Evolutionary conservation across 352 stramenopile species (phyloP).

Genomic region (Pythium diclinum): DNA sequence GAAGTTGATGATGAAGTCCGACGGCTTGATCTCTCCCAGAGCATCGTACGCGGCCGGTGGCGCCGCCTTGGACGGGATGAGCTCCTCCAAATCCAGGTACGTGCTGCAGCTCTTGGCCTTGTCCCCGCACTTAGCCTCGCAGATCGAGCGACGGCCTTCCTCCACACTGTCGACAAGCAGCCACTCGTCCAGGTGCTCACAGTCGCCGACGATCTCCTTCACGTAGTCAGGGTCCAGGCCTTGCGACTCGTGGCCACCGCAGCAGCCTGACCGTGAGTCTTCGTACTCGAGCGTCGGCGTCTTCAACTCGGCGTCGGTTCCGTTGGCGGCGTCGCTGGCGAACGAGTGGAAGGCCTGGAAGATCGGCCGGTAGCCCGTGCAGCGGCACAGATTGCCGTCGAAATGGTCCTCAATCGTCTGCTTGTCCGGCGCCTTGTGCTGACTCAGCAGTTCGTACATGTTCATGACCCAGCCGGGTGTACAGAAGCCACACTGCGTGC

Average conservation of each 20-base stretch:
- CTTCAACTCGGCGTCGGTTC: no score
- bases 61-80: slow-evolving; percentile 20
- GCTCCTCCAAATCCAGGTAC: slow-evolving; percentile 38
- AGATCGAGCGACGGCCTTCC: slow-evolving; percentile 25
- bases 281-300: slow-evolving; percentile 16
- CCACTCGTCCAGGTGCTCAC: slow-evolving; percentile 34
- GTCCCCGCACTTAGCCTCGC: slow-evolving; percentile 26
- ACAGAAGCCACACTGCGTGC: slow-evolving; percentile 85
- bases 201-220: slow-evolving; percentile 18
- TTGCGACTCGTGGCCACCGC: neutral
- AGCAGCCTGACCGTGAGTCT: neutral
- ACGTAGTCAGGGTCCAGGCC: neutral
- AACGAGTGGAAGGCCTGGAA: slow-evolving; percentile 36
- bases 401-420: slow-evolving; percentile 72
- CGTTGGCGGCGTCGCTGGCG: slow-evolving; percentile 2
- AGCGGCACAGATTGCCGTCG: slow-evolving; percentile 90
- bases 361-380: slow-evolving; percentile 78
- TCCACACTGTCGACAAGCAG: slow-evolving; percentile 29
- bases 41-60: slow-evolving; percentile 17
- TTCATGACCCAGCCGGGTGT: slow-evolving; percentile 50
- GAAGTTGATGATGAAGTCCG: slow-evolving; percentile 36
- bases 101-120: slow-evolving; percentile 12
- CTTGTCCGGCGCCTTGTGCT: slow-evolving; percentile 29
- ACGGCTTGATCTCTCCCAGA: slow-evolving; percentile 20
- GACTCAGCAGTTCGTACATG: slow-evolving; percentile 34